These are phyloP conservation scores for Posidonia oceanica DNA, from an alignment of 116 monocot species.

Conservation along the genomic window DNA sequence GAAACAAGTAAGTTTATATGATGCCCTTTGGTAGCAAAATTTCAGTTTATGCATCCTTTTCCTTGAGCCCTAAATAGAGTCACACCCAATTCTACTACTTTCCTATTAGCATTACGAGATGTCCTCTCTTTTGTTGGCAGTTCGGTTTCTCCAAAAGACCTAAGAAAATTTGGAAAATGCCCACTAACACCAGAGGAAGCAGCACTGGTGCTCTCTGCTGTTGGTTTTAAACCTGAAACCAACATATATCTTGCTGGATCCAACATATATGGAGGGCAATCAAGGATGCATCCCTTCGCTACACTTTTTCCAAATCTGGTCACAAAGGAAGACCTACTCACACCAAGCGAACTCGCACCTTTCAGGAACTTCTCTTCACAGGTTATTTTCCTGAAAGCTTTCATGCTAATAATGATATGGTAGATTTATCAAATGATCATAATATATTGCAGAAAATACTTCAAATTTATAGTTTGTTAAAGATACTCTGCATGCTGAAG, in stretches of 20 bases:
- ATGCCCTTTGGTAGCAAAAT: background rate
- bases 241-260: conserved; percentile 85
- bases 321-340: conserved; percentile 76
- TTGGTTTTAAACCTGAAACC: conserved; percentile 46
- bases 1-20: conserved; percentile 30
- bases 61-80: no score
- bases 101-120: no score
- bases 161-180: conserved; percentile 57
- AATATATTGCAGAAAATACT: background rate
- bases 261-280: conserved; percentile 63
- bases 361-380: conserved; percentile 70
- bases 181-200: conserved; percentile 88
- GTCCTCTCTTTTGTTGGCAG: conserved; percentile 2
- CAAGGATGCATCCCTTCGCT: conserved; percentile 60
- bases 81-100: no score
- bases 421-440: background rate
- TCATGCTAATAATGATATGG: background rate
- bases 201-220: conserved; percentile 62
- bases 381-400: conserved; percentile 21
- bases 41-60: no score
- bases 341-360: conserved; percentile 56
- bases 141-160: conserved; percentile 38
- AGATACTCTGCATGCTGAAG: background rate
- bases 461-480: background rate
- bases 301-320: conserved; percentile 68